These are phyloP conservation scores for Fraxinus baroniana DNA, from an alignment of 305 asterid species.

Conservation along the genomic window DNA sequence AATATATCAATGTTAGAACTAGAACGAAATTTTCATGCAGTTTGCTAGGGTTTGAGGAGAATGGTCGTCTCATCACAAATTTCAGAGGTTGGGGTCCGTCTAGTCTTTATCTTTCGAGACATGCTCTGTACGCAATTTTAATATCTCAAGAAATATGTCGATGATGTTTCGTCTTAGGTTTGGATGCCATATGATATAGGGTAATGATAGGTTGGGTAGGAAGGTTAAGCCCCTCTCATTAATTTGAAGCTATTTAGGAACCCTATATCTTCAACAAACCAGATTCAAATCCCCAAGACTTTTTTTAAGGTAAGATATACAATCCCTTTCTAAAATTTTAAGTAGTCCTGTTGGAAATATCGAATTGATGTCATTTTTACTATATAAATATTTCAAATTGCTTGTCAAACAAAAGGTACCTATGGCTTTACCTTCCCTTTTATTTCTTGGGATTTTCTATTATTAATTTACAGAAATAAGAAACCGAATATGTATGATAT, in stretches of 20 bases:
- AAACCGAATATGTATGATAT: not conserved
- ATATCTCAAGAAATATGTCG: not conserved
- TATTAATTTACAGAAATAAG: not conserved
- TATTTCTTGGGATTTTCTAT: not conserved
- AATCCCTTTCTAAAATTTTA: not conserved
- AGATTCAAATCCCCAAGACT: not conserved
- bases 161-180: not conserved
- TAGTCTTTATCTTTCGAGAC: not conserved
- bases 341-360: not conserved
- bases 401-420: not conserved
- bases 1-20: not conserved
- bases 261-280: not conserved
- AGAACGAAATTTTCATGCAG: not conserved
- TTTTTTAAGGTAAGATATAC: not conserved
- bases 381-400: not conserved
- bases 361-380: not conserved
- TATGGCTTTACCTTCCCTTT: not conserved
- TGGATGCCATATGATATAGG: not conserved
- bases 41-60: not conserved
- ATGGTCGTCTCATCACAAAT: not conserved
- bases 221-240: not conserved
- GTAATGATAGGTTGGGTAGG: not conserved
- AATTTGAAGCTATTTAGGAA: not conserved
- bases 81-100: not conserved
- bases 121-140: not conserved